A percentile compares a stretch with the other conserved stretches of the same genome.
Evolutionary conservation across 2,329 filamentous ascomycete species (phyloP).

Genomic region (Paecilomyces sp.): DNA sequence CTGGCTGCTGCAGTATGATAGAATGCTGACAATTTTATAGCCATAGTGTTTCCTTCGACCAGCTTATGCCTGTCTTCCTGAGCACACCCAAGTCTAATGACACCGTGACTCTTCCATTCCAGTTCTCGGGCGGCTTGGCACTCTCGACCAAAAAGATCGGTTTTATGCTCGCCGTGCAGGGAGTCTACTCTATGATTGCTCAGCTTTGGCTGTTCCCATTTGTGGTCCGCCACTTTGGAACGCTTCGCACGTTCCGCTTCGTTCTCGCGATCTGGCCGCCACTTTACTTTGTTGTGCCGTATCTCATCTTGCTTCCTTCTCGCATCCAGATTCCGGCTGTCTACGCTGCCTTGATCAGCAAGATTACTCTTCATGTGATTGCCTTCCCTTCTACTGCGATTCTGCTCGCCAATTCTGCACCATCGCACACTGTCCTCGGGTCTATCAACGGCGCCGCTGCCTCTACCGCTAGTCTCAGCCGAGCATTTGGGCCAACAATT

Average conservation of each 20-base stretch:
- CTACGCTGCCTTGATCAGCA: conserved; percentile 74
- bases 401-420: conserved; percentile 79
- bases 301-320: conserved; percentile 75
- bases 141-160: conserved; percentile 79
- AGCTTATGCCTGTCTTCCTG: conserved; percentile 86
- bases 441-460: conserved; percentile 90
- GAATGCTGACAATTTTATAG: conserved; percentile 41
- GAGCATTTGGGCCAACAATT: conserved; percentile 81
- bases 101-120: conserved; percentile 65
- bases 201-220: conserved; percentile 79
- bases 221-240: conserved; percentile 67
- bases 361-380: conserved; percentile 86
- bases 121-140: conserved; percentile 80
- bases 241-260: conserved; percentile 72
- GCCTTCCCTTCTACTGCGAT: conserved; percentile 88
- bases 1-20: conserved; percentile 1
- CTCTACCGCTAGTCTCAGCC: conserved; percentile 80
- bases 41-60: conserved; percentile 95
- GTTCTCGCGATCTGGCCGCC: conserved; percentile 77
- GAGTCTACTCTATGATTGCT: conserved; percentile 79
- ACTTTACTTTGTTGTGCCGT: conserved; percentile 81
- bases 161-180: conserved; percentile 80
- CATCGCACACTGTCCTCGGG: conserved; percentile 75
- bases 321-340: conserved; percentile 65
- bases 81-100: conserved; percentile 55